Base-by-base conservation (phyloP, 805 yeast species). In the Monosporozyma solicola region DNA sequence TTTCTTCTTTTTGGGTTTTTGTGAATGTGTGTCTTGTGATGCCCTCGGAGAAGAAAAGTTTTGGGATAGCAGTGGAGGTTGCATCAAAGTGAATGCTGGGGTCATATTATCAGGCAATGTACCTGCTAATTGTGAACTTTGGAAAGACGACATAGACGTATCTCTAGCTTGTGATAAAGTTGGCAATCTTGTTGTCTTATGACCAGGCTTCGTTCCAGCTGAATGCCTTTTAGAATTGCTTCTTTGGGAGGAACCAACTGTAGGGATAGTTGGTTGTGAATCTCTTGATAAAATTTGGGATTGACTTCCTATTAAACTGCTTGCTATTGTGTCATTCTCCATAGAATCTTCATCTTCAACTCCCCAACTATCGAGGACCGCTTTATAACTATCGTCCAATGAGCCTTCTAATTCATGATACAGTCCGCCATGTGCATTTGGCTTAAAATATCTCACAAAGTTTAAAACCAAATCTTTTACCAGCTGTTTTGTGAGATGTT, bases 1-100 rank as follows among this genome's bases (percentile, higher is more conserved):
- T 67, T 71, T 74, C 61, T 74, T 76, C 68, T 74, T 77, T 59
- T 68, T 72, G 59, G 66, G 69, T 53, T 63, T 67, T 46, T 51
- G 51, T 49, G 48, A 54, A 49, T 33, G 55, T 59, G 37, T 55
- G 53, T 48, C 51, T 49, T 56, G 61, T 22, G 63, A 57, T 46
- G 57, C 61, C 9, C 63, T 60, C 7, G 54, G 35, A 20, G 57
- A 53, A 5, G 62, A 52, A 3, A 59, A 45, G 1, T 41, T 47
- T 16, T 53, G 45, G 4, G 50, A 48, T 24, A 29, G 15, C 33
- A 47, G 8, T 41, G 54, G 51, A 22, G 60, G 52, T 49, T 62
- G 66, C 58, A 60, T 53, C 41, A 66, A 51, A n/a, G 69, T 58
- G 51, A 67, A 67, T 49, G 69, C 69, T 7, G 70, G 71, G 2